phyloP scores from a whole-genome alignment of 305 asterid species.

The Striga hermonthica region DNA sequence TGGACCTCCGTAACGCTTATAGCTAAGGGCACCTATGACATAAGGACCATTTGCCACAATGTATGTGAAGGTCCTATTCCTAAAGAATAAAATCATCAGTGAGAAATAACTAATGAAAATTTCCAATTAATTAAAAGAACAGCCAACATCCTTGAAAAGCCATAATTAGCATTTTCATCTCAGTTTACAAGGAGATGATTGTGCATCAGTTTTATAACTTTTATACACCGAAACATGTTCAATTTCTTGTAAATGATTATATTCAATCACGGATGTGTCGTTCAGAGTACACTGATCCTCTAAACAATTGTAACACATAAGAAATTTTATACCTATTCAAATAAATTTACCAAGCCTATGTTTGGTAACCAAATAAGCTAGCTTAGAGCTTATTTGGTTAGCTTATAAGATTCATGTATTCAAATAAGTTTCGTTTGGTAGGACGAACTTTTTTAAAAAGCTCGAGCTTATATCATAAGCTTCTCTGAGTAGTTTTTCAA shows the following conservation, averaged over 20 bases:
- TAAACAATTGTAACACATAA: no score
- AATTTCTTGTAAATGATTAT: no score
- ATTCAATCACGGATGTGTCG: no score
- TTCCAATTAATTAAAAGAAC: not conserved
- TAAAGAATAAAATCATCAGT: not conserved
- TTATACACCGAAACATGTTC: not conserved
- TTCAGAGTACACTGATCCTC: no score
- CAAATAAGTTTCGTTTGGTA: no score
- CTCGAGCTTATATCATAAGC: no score
- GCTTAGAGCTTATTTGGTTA: no score
- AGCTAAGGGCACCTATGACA: not conserved
- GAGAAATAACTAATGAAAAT: not conserved
- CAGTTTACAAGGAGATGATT: not conserved
- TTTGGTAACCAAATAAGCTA: no score
- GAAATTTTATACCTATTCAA: no score
- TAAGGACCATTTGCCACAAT: not conserved
- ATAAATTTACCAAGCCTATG: not conserved
- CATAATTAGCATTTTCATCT: not conserved
- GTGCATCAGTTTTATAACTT: not conserved
- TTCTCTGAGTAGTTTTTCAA: no score
- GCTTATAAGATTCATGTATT: no score
- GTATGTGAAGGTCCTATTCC: not conserved
- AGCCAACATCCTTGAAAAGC: conserved; percentile 3
- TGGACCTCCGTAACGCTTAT: not conserved
- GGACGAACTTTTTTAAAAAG: no score